phyloP scores from a whole-genome alignment of 1,284 basidiomycete genomes.

The Leccinum pachyderme region DNA sequence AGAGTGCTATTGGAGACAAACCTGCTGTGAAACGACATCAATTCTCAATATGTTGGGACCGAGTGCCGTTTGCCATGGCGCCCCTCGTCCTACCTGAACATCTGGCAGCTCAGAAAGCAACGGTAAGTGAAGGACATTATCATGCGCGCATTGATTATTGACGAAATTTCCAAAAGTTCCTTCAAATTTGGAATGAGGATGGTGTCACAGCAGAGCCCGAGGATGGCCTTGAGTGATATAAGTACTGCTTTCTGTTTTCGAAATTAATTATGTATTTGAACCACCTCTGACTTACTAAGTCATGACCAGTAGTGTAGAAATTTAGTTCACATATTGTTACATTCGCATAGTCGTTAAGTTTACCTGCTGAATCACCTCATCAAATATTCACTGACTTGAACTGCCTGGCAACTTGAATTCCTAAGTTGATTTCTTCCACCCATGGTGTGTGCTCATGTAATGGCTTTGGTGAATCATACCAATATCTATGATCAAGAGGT shows the following conservation, averaged over 20 bases:
- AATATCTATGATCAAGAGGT: not conserved
- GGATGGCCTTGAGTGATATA: conserved; percentile 38
- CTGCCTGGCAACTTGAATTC: not conserved
- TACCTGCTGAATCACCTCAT: not conserved
- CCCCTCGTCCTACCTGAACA: conserved; percentile 63
- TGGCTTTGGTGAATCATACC: not conserved
- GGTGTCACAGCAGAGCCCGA: conserved; percentile 71
- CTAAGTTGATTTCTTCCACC: not conserved
- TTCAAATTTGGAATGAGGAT: conserved; percentile 79
- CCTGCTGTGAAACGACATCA: conserved; percentile 66
- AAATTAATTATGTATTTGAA: conserved; percentile 2
- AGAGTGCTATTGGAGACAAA: conserved; percentile 80
- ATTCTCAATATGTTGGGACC: conserved; percentile 65
- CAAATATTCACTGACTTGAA: not conserved
- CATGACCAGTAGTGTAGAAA: too few species aligned
- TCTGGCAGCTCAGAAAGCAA: conserved; percentile 51
- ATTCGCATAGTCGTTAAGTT: not conserved
- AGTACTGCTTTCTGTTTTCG: not conserved
- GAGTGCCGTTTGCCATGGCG: conserved; percentile 61
- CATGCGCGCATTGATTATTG: not conserved
- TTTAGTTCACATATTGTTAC: not conserved
- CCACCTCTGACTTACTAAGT: too few species aligned
- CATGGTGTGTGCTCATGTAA: not conserved
- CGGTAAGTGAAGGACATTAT: conserved; percentile 41
- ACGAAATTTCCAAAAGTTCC: conserved; percentile 47